Evolutionary conservation across 805 yeast genomes (phyloP).

Genomic region (Saccharomycopsis amapae): DNA sequence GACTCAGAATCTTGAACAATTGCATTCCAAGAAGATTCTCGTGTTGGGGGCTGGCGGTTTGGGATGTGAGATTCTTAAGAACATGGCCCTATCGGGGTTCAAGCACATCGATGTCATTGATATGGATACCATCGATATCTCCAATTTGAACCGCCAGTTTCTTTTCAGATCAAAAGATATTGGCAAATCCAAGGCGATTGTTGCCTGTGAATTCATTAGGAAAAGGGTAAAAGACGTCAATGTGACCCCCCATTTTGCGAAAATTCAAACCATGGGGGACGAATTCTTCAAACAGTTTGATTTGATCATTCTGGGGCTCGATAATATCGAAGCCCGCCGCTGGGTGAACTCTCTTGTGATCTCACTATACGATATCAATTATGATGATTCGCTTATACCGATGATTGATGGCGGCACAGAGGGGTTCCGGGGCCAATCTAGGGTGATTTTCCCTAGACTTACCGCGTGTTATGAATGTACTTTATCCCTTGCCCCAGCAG

Average conservation of each 20-base stretch:
- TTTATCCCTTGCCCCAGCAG: conserved; percentile 59
- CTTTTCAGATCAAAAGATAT: conserved; percentile 54
- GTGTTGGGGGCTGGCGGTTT: conserved; percentile 79
- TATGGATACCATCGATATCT: conserved; percentile 77
- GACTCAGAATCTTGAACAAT: not conserved
- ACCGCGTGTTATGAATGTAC: conserved; percentile 94
- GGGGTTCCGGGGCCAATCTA: conserved; percentile 86
- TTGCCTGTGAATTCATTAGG: conserved; percentile 53
- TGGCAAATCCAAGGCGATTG: conserved; percentile 58
- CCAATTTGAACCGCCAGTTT: conserved; percentile 71
- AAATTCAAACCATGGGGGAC: conserved; percentile 55
- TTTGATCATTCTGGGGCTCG: conserved; percentile 80
- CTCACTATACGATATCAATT: conserved; percentile 49
- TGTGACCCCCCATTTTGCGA: conserved; percentile 55
- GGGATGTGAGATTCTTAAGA: conserved; percentile 74
- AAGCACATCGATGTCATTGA: conserved; percentile 60
- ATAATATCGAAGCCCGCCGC: conserved; percentile 81
- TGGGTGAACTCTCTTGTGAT: conserved; percentile 76
- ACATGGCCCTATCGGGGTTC: conserved; percentile 66
- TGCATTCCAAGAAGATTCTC: conserved; percentile 27
- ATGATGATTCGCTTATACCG: conserved; percentile 43
- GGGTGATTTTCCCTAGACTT: conserved; percentile 77
- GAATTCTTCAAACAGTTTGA: conserved; percentile 63
- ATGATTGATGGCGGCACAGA: conserved; percentile 94
- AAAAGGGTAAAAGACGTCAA: conserved; percentile 37